phyloP scores from a whole-genome alignment of 805 yeast genomes.

The Candida cerambycidarum region DNA sequence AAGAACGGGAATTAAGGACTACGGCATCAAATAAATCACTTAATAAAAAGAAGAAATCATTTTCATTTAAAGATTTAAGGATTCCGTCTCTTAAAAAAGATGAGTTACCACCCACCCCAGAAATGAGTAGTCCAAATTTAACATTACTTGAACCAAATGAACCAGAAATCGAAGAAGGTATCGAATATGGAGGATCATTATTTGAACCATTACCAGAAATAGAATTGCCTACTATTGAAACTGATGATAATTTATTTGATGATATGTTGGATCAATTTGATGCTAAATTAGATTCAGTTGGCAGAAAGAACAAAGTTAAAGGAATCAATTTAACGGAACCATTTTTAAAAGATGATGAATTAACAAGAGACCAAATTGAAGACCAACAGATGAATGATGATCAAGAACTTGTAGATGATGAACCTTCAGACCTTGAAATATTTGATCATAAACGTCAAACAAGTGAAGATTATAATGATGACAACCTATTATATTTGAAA shows the following conservation, averaged over 20 bases:
- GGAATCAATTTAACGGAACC: conserved; percentile 18
- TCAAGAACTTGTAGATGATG: conserved; percentile 10
- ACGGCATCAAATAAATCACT: conserved; percentile 8
- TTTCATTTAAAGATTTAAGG: conserved; percentile 16
- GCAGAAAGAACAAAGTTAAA: conserved; percentile 11
- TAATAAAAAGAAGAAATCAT: conserved; percentile 11
- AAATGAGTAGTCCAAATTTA: conserved; percentile 7
- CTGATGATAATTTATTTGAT: conserved; percentile 27
- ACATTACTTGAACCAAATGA: conserved; percentile 6
- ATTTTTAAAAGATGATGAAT: conserved; percentile 43
- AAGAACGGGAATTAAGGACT: conserved; percentile 1
- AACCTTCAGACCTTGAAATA: not conserved
- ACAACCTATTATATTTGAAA: conserved; percentile 28
- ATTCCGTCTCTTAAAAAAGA: conserved; percentile 12
- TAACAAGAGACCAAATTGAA: conserved; percentile 39
- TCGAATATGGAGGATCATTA: not conserved
- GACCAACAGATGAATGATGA: conserved; percentile 38
- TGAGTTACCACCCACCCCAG: conserved; percentile 11
- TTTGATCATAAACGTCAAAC: conserved; percentile 13
- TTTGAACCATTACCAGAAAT: conserved; percentile 7
- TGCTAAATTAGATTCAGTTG: conserved; percentile 20
- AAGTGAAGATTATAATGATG: conserved; percentile 31
- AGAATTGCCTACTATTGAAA: conserved; percentile 27
- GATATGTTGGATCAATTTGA: conserved; percentile 29
- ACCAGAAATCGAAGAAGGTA: not conserved